Evolutionary conservation across 179 eudicot species (phyloP).

Genomic region (Beta lomatogona): DNA sequence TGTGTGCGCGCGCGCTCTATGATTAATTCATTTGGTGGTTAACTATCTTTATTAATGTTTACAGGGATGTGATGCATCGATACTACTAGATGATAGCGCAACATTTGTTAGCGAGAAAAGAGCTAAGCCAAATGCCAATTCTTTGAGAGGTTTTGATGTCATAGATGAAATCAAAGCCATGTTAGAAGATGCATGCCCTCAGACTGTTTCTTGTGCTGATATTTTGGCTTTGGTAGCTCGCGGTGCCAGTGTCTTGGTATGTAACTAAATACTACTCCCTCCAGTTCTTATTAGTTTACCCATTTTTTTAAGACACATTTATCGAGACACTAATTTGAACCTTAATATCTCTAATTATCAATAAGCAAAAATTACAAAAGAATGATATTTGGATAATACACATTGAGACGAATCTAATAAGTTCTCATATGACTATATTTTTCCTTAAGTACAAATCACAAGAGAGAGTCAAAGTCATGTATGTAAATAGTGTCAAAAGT

Average conservation of each 20-base stretch:
- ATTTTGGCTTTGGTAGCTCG: constrained; percentile 87
- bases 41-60: not conserved
- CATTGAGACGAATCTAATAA: too few species aligned
- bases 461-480: too few species aligned
- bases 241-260: constrained; percentile 72
- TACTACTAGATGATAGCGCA: constrained; percentile 64
- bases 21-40: not conserved
- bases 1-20: not conserved
- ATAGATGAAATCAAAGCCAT: constrained; percentile 79
- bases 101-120: constrained; percentile 65
- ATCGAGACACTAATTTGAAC: too few species aligned
- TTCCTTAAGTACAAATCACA: too few species aligned
- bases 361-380: too few species aligned
- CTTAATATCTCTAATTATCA: too few species aligned
- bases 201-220: constrained; percentile 89
- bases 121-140: constrained; percentile 68
- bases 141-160: constrained; percentile 79
- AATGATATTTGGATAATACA: too few species aligned
- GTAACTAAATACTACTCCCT: not conserved
- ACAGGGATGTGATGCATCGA: constrained; percentile 93
- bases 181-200: constrained; percentile 78
- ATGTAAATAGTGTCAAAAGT: too few species aligned
- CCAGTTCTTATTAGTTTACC: too few species aligned
- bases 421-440: too few species aligned
- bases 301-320: too few species aligned